These are phyloP conservation scores for Radiomyces spectabilis DNA, from an alignment of 192 early-diverging fungal genomes.

Conservation along the genomic window DNA sequence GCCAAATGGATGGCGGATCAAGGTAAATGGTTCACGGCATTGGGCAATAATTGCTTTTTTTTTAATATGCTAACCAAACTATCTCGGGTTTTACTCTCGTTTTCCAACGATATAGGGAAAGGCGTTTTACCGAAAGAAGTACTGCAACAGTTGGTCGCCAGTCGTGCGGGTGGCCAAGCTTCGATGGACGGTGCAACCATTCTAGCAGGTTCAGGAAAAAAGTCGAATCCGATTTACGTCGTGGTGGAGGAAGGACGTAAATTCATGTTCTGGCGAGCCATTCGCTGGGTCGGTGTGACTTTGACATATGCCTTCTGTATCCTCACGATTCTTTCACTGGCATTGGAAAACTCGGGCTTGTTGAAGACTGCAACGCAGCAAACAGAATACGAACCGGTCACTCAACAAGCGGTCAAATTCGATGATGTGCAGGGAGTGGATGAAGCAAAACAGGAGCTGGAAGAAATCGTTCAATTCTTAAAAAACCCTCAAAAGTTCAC, in stretches of 20 bases:
- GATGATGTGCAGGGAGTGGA: conserved; percentile 95
- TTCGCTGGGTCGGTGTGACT: conserved; percentile 53
- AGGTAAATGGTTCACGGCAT: not conserved
- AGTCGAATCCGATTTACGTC: conserved; percentile 54
- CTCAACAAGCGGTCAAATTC: conserved; percentile 68
- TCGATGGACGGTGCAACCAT: conserved; percentile 25
- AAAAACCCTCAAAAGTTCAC: conserved; percentile 89
- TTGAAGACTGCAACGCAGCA: conserved; percentile 53
- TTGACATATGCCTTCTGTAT: conserved; percentile 65
- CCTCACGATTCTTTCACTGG: conserved; percentile 57
- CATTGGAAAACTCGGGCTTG: conserved; percentile 63
- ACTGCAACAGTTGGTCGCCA: conserved; percentile 20
- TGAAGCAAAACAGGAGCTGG: conserved; percentile 95
- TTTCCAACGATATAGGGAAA: not conserved
- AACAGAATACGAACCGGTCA: conserved; percentile 51
- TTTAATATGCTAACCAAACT: not conserved
- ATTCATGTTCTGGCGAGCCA: conserved; percentile 49
- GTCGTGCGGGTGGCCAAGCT: conserved; percentile 14
- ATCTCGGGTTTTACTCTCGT: not conserved
- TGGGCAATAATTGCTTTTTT: not conserved
- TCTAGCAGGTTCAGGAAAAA: conserved; percentile 34
- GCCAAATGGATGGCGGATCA: not conserved
- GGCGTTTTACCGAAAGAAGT: conserved; percentile 7
- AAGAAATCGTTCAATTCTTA: conserved; percentile 94
- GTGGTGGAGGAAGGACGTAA: conserved; percentile 53